Base-by-base conservation (phyloP, 768 basidiomycete genomes). In the Suillus weaverae region DNA sequence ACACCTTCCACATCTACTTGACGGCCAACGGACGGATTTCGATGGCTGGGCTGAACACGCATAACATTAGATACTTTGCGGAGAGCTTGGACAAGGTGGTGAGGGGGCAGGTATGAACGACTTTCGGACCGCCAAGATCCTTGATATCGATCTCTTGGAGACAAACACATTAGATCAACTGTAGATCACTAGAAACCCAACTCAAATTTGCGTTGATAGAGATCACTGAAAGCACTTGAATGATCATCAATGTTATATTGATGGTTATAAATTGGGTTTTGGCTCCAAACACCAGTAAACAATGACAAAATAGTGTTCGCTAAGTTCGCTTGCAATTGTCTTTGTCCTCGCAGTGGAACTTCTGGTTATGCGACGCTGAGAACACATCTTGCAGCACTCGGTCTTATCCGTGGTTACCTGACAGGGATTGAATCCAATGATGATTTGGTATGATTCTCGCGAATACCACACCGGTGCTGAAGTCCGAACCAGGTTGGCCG, bases 21-120 rank as follows among this genome's bases (percentile, higher is more conserved):
- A 95, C 94, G 3, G 77, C 69, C 60, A 95, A 95, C 73, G 94
- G 95, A 55, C 84, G 95, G 59, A 97, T 98, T 71, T 95, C 93
- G 63, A 97, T 98, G 95, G 93, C 95, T 5, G 95, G 92, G 18
- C 76, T 97, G 80, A 97, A 95, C 82, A 85, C 80, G 54, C 72
- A 81, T 65, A 97, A 96, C 78, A 76, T 97, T n/a, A 64, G 77
- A 41, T 91, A 91, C 75, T 87, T 94, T 82, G 92, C 89, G 26
- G 81, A 81, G 73, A 80, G 80, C 69, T 74, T 95, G 67, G 91
- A 94, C 78, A 82, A 78, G 72, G 90, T 83, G 14, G 86, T 92
- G 57, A 83, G 87, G 44, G 81, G 81, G 6, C 70, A 76, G 62
- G 68, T 83, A 64, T 83, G 73, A 65, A 41, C 16, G 65, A 35